Percentiles rank a stretch among this genome's conserved stretches.
Conservation (phyloP, 352 stramenopile species). For the Thraustochytrium striatum region DNA sequence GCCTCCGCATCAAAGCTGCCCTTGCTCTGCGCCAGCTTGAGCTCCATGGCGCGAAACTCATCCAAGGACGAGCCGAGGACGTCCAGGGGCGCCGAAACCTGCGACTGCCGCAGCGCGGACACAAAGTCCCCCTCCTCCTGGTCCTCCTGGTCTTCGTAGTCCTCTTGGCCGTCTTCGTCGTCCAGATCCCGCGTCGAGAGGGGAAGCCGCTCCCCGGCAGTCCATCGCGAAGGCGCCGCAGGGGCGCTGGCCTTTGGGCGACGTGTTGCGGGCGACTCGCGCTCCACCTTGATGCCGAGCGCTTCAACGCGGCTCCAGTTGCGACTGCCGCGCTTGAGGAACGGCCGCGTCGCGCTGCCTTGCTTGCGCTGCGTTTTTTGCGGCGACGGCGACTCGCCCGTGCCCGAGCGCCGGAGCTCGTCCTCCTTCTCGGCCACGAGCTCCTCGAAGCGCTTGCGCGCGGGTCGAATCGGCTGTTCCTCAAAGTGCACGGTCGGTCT, state of each 20-base stretch:
- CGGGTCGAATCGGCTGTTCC: too few species aligned
- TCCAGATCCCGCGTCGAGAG: background rate
- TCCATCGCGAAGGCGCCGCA: background rate
- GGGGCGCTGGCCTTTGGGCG: background rate
- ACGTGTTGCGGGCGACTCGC: background rate
- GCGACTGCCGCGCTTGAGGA: constrained; percentile 17
- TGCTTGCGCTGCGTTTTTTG: too few species aligned
- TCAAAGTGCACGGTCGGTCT: too few species aligned
- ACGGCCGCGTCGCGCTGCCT: constrained; percentile 2
- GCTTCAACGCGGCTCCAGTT: constrained; percentile 3
- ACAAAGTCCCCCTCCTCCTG: background rate
- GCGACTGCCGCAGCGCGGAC: background rate
- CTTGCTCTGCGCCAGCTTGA: background rate
- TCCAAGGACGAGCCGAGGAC: background rate
- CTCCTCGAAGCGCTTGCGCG: too few species aligned
- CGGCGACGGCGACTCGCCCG: too few species aligned
- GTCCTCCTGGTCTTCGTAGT: background rate
- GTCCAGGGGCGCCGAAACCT: too few species aligned
- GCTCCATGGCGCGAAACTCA: background rate
- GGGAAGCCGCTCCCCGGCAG: background rate
- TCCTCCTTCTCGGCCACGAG: too few species aligned
- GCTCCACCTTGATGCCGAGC: background rate
- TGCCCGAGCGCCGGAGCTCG: too few species aligned
- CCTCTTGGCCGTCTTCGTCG: background rate
- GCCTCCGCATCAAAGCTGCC: background rate